These are phyloP conservation scores for Syzygium malaccense DNA, from an alignment of 441 rosid species.

Conservation along the genomic window DNA sequence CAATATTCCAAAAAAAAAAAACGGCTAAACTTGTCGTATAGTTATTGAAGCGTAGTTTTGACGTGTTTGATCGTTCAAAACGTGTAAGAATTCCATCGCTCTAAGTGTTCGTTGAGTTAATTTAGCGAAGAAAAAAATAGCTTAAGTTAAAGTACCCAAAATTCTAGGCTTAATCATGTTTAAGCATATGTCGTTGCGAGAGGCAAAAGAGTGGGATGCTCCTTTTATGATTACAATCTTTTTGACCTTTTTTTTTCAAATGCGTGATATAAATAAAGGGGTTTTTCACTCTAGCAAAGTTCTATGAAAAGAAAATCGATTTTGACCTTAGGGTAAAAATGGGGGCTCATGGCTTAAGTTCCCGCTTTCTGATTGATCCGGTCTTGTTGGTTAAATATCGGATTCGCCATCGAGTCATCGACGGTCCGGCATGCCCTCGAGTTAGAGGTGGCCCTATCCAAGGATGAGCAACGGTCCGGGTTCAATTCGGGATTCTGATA, in stretches of 20 bases:
- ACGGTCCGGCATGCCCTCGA: neutral
- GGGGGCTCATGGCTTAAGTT: neutral
- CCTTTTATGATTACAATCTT: neutral
- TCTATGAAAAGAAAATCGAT: neutral
- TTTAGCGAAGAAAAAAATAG: no score
- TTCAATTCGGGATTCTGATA: fast-evolving
- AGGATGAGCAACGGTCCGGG: neutral
- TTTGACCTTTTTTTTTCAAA: neutral
- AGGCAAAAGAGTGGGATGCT: neutral
- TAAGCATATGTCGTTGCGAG: neutral
- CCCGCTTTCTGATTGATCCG: neutral
- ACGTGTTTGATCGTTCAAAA: fast-evolving
- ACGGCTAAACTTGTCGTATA: neutral
- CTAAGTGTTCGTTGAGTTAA: fast-evolving
- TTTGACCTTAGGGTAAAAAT: neutral
- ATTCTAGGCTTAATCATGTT: neutral
- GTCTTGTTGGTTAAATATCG: neutral
- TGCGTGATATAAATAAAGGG: neutral
- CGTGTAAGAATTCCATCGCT: fast-evolving
- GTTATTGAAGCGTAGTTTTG: neutral
- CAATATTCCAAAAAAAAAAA: neutral
- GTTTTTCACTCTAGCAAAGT: neutral
- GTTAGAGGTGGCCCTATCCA: neutral
- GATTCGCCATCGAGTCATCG: neutral
- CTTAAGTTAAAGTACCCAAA: neutral